Base-by-base conservation (phyloP, 768 basidiomycete genomes). In the Podaxis sp. region DNA sequence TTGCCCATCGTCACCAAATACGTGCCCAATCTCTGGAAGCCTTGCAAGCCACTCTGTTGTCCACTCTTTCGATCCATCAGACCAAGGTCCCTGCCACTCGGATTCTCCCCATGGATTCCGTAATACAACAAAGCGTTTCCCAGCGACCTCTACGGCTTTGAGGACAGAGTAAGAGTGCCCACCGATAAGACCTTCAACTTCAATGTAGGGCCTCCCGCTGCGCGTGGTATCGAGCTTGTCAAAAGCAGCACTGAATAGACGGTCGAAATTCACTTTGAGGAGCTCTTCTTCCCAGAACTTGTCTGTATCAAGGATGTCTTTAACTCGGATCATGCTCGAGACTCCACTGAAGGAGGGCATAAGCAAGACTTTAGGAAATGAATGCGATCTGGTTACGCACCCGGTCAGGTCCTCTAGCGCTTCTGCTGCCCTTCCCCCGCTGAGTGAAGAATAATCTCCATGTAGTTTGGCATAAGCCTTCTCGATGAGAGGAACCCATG, bases 401-500 rank as follows among this genome's bases (percentile, higher is more conserved):
- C 84, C 83, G 21, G 83, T 84, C 56, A 86, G 67, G 68, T 85
- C 82, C 65, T 85, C 82, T 11, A 84, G 75, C 0, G 79, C 83
- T 59, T 85, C 82, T 37, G 71, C 74, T 18, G 76, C 70, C 48
- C 69, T 69, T 0, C 78, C 77, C 2, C 70, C 72, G 10, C 66
- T 65, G 25, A 81, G 61, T 36, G 74, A 68, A 3, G 71, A 67
- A 61, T 77, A 79, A 59, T 77, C 74, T 1, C 82, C 82, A 65
- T 84, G 80, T 2, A 83, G 64, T 68, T 84, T 84, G 1, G 83
- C 82, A 61, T 77, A 84, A 2, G 83, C 83, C 67, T 84, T 84
- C 66, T 84, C 83, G 18, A 84, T 74, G 11, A 84, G 68, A 2
- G 83, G 79, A 0, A 83, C 80, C 82, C 82, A 84, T 5, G 81